Evolutionary conservation across 2,329 filamentous ascomycete genomes (phyloP).

Genomic region (Fusarium drepaniforme): DNA sequence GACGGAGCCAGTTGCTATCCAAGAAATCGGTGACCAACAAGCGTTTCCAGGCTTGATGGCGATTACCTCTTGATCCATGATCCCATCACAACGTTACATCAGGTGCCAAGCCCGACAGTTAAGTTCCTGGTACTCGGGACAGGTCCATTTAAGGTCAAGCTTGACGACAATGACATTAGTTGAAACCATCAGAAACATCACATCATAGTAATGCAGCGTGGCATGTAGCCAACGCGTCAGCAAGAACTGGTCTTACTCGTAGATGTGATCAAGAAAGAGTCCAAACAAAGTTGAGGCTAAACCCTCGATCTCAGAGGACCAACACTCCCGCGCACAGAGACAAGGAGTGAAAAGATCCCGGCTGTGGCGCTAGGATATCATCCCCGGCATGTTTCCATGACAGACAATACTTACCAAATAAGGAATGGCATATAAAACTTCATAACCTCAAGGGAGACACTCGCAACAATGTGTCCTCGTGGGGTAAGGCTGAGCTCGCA

Average conservation of each 20-base stretch:
- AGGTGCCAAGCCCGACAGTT: neutral
- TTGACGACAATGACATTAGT: neutral
- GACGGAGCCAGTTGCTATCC: neutral
- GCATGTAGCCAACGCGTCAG: neutral
- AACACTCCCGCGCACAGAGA: neutral
- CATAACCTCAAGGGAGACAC: neutral
- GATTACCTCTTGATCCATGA: neutral
- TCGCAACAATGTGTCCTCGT: neutral
- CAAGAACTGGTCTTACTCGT: neutral
- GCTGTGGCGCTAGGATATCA: neutral
- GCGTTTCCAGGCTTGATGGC: neutral
- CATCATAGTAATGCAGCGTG: neutral
- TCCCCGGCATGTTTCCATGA: neutral
- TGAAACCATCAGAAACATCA: neutral
- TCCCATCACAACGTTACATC: conserved; percentile 5
- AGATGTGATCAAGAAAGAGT: neutral
- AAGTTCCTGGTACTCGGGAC: neutral
- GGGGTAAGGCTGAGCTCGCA: conserved; percentile 6
- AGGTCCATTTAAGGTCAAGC: neutral
- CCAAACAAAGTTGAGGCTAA: neutral
- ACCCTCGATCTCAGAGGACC: neutral
- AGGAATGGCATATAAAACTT: neutral
- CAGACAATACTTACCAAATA: neutral
- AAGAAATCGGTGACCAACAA: neutral
- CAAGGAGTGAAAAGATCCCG: neutral